A percentile compares a stretch with the other conserved stretches of the same genome.
Evolutionary conservation across 2,329 filamentous ascomycete genomes (phyloP).

Genomic region (Malbranchea zuffiana): DNA sequence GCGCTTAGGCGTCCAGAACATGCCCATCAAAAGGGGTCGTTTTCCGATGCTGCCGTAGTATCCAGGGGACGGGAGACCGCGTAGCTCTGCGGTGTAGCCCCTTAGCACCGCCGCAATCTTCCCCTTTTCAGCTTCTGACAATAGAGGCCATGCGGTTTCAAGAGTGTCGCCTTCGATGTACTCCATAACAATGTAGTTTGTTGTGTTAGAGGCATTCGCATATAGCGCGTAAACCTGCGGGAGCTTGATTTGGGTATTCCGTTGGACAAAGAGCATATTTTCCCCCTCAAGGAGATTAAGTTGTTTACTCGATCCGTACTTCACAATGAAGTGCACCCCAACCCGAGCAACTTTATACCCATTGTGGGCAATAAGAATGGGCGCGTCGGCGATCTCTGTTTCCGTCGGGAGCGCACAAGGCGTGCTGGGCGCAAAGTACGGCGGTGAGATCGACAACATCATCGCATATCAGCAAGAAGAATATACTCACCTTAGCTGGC

Average conservation of each 20-base stretch:
- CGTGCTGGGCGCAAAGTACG: conserved; percentile 15
- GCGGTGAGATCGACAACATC: conserved; percentile 12
- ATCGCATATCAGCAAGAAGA: no score
- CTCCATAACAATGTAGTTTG: conserved; percentile 26
- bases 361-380: conserved; percentile 12
- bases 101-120: conserved; percentile 16
- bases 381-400: conserved; percentile 16
- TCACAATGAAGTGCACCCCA: conserved; percentile 18
- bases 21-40: conserved; percentile 18
- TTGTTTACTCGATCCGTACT: conserved; percentile 17
- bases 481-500: no score
- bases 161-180: conserved; percentile 20
- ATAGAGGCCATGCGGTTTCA: conserved; percentile 15
- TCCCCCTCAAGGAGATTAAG: conserved; percentile 23
- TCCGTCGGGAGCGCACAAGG: conserved; percentile 17
- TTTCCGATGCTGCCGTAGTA: conserved; percentile 22
- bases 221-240: conserved; percentile 27
- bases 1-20: conserved; percentile 21
- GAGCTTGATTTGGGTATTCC: conserved; percentile 19
- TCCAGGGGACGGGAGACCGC: conserved; percentile 18
- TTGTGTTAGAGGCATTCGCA: conserved; percentile 13
- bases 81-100: conserved; percentile 18
- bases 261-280: conserved; percentile 25
- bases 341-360: conserved; percentile 18
- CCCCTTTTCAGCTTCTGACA: conserved; percentile 19